Percentiles rank a stretch among this genome's conserved stretches.
Conservation (phyloP, 768 basidiomycete species). For the Tulasnella sp. region DNA sequence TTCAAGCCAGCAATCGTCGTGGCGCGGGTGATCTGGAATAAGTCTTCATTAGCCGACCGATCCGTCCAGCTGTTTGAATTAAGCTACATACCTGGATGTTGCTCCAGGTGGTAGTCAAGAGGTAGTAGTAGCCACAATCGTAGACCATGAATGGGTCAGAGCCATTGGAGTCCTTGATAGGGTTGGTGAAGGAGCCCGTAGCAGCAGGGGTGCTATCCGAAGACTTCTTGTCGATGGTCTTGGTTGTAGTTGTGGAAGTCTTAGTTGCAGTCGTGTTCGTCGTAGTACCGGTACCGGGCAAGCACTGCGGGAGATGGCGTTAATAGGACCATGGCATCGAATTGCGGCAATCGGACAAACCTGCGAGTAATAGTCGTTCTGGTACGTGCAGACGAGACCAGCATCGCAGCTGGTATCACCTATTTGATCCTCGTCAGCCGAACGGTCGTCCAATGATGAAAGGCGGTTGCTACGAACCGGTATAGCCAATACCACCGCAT, state of each 20-base stretch:
- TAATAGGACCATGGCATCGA: not conserved
- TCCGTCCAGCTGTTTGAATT: too few species aligned
- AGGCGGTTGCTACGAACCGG: not conserved
- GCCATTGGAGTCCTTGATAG: slow-evolving; percentile 14
- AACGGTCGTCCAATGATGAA: too few species aligned
- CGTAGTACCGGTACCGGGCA: not conserved
- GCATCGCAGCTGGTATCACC: not conserved
- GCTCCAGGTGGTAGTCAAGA: not conserved
- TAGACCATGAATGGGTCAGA: slow-evolving; percentile 20
- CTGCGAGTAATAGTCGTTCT: not conserved
- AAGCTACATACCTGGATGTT: not conserved
- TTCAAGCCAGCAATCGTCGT: not conserved
- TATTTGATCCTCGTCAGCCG: not conserved
- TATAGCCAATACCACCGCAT: not conserved
- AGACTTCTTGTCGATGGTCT: not conserved
- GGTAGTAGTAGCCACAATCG: not conserved
- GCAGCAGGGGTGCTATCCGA: not conserved
- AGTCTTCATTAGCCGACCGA: too few species aligned
- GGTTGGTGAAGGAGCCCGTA: slow-evolving; percentile 15
- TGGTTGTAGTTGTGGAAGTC: not conserved
- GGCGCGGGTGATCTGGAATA: not conserved
- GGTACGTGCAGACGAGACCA: not conserved
- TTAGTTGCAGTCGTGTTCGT: not conserved
- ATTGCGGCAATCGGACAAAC: not conserved
- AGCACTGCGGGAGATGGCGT: not conserved